Evolutionary conservation across 148 eudicot species (phyloP).

Genomic region (Agrostemma githago): DNA sequence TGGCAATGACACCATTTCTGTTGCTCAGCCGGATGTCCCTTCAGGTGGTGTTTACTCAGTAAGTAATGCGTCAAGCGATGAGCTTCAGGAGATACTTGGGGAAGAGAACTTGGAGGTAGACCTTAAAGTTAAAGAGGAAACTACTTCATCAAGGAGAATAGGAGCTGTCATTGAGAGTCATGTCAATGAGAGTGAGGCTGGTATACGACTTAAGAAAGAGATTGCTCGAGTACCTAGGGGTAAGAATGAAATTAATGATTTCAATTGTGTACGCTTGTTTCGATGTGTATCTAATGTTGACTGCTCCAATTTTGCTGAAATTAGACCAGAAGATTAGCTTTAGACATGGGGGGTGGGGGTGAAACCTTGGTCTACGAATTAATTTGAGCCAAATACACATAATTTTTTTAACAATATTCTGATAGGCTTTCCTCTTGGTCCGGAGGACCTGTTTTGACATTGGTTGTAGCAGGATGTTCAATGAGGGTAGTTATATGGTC

Average conservation of each 20-base stretch:
- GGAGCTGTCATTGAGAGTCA: conserved; percentile 40
- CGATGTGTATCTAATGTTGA: background rate
- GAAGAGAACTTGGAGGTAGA: conserved; percentile 35
- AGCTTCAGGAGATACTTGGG: conserved; percentile 25
- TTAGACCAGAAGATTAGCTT: background rate
- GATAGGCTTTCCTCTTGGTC: background rate
- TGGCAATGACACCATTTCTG: conserved; percentile 21
- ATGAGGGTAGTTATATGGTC: background rate
- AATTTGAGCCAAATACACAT: background rate
- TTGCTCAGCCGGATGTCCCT: conserved; percentile 23
- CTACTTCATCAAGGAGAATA: conserved; percentile 34
- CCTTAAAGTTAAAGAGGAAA: conserved; percentile 33
- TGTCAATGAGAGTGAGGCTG: conserved; percentile 36
- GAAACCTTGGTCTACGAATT: background rate
- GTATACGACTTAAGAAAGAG: conserved; percentile 34
- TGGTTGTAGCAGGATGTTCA: background rate
- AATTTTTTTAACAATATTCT: background rate
- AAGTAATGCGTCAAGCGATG: conserved; percentile 23
- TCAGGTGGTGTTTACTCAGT: conserved; percentile 25
- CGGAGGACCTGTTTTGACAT: background rate
- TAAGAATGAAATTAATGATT: conserved; percentile 29
- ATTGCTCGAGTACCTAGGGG: conserved; percentile 47
- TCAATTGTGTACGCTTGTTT: background rate
- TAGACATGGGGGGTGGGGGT: too few species aligned
- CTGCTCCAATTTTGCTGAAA: background rate